These are phyloP conservation scores for Ananas comosus DNA, from an alignment of 176 grass and related monocot species.

Conservation along the genomic window DNA sequence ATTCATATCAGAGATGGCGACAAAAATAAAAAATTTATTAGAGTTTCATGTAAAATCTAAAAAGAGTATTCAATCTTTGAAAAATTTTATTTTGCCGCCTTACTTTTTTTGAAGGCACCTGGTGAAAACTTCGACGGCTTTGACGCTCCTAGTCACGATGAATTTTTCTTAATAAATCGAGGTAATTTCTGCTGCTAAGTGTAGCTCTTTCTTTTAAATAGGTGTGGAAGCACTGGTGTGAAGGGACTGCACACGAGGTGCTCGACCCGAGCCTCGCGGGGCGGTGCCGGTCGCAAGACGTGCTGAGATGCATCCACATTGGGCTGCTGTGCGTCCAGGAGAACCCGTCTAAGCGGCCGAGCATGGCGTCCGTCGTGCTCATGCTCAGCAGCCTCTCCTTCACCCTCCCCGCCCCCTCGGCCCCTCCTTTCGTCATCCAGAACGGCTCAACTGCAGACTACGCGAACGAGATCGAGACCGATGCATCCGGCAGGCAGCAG, in stretches of 20 bases:
- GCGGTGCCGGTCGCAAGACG: slow-evolving; percentile 7
- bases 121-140: not conserved
- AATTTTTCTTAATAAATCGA: too few species aligned
- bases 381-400: slow-evolving; percentile 42
- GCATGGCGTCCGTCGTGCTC: slow-evolving; percentile 29
- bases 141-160: too few species aligned
- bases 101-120: not conserved
- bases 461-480: not conserved
- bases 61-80: not conserved
- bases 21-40: too few species aligned
- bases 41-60: not conserved
- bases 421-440: slow-evolving; percentile 17
- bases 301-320: slow-evolving; percentile 34
- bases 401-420: slow-evolving; percentile 24
- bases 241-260: slow-evolving; percentile 8
- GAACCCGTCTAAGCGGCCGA: slow-evolving; percentile 23
- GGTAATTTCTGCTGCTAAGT: not conserved
- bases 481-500: not conserved
- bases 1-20: too few species aligned
- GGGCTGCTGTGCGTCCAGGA: slow-evolving; percentile 41
- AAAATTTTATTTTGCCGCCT: not conserved
- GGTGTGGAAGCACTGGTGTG: slow-evolving; percentile 35
- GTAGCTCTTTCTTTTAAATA: not conserved
- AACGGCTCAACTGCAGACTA: not conserved
- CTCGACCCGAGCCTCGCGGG: slow-evolving; percentile 14